Conservation (phyloP, 176 grass and related monocot species). For the Lolium multiflorum region DNA sequence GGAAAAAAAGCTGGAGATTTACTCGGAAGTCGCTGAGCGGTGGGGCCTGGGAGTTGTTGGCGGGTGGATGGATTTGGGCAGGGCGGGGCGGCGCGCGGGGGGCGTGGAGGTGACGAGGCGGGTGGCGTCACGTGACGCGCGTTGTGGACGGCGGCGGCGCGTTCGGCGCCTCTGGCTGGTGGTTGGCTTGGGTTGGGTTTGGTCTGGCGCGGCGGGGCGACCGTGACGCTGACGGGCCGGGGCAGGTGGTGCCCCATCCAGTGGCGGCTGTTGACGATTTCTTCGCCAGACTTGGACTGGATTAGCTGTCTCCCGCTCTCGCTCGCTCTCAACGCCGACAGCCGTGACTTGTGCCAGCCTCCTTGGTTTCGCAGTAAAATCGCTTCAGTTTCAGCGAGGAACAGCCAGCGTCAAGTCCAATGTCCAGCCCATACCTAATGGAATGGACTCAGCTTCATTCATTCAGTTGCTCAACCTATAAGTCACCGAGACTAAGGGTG, state of each 20-base stretch:
- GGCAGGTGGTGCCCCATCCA: not conserved
- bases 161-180: not conserved
- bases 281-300: not conserved
- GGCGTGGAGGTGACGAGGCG: conserved; percentile 36
- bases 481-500: too few relatives aligned
- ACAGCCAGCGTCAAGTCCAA: not conserved
- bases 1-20: not conserved
- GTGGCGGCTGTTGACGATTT: conserved; percentile 10
- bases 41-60: not conserved
- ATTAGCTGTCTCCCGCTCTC: not conserved
- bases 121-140: conserved; percentile 1
- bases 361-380: not conserved
- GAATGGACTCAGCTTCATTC: too few relatives aligned
- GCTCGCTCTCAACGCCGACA: not conserved
- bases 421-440: not conserved
- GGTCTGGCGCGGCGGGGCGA: not conserved
- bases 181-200: not conserved
- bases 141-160: not conserved
- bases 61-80: not conserved
- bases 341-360: not conserved
- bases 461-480: too few relatives aligned
- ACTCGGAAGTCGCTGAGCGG: not conserved
- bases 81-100: not conserved
- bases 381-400: not conserved
- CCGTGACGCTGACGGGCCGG: not conserved